A percentile compares a stretch with the other conserved stretches of the same genome.
These are phyloP conservation scores for Lentinula sp. DNA, from an alignment of 768 basidiomycete species.

Conservation along the genomic window DNA sequence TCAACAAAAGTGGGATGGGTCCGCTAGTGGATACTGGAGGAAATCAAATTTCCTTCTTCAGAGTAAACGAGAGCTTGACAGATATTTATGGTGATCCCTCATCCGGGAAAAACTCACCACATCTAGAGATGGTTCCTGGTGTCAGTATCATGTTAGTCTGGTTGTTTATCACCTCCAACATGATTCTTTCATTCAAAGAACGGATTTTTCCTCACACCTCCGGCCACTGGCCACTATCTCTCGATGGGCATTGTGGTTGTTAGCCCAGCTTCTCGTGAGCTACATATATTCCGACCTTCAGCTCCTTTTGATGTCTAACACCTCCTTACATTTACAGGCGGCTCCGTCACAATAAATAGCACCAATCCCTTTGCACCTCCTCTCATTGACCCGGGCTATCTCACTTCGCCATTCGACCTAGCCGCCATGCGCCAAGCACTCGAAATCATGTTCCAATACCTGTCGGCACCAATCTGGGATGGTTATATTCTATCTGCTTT, in stretches of 20 bases:
- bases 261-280: slow-evolving; percentile 11
- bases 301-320: neutral
- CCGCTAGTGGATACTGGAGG: slow-evolving; percentile 14
- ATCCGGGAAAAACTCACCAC: slow-evolving; percentile 14
- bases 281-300: neutral
- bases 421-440: slow-evolving; percentile 22
- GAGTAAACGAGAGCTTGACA: slow-evolving; percentile 15
- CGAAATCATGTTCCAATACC: slow-evolving; percentile 17
- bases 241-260: slow-evolving; percentile 4
- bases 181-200: neutral
- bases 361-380: slow-evolving; percentile 19
- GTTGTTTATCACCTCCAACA: neutral
- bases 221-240: slow-evolving; percentile 11
- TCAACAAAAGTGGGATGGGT: slow-evolving; percentile 14
- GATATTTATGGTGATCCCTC: slow-evolving; percentile 14
- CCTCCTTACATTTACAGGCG: slow-evolving; percentile 11
- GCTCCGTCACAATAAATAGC: slow-evolving; percentile 20
- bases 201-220: slow-evolving; percentile 1
- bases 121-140: slow-evolving; percentile 14
- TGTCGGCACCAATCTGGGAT: slow-evolving; percentile 20
- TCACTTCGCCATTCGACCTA: slow-evolving; percentile 17
- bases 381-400: slow-evolving; percentile 19
- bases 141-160: slow-evolving; percentile 7
- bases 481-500: slow-evolving; percentile 18
- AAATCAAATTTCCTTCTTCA: slow-evolving; percentile 18